Evolutionary conservation across 192 early-diverging fungal species (phyloP).

Genomic region (Rhizophagus sp.): DNA sequence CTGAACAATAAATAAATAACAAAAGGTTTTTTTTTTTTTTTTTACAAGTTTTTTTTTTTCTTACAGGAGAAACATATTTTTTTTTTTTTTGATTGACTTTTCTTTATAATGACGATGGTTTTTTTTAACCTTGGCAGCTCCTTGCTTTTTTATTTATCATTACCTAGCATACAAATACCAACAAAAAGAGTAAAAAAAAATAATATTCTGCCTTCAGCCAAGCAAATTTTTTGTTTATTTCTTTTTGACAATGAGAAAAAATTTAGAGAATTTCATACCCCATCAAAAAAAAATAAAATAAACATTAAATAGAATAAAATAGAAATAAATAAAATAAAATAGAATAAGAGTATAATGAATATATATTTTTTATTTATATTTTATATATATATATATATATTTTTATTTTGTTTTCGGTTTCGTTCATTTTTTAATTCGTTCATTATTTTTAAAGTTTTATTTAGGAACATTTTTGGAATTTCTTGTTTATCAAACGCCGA

Average conservation of each 20-base stretch:
- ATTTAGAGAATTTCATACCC: background rate
- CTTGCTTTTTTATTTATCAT: background rate
- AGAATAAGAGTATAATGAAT: too few species aligned
- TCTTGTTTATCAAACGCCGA: background rate
- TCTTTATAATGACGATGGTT: background rate
- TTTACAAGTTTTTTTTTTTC: background rate
- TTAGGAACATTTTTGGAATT: background rate
- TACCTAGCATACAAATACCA: background rate
- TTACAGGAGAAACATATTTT: background rate
- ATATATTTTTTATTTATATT: too few species aligned
- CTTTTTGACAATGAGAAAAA: background rate
- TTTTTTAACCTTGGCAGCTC: background rate
- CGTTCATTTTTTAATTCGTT: background rate
- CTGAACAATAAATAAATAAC: background rate
- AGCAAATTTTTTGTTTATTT: background rate
- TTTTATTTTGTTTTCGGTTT: background rate
- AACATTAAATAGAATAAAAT: too few species aligned
- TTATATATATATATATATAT: too few species aligned
- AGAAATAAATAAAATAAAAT: too few species aligned
- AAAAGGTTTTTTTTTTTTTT: background rate
- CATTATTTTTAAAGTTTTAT: background rate
- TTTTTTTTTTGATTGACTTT: background rate
- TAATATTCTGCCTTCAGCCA: background rate
- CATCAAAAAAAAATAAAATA: background rate
- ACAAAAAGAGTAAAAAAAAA: too few species aligned